A percentile compares a stretch with the other conserved stretches of the same genome.
Evolutionary conservation across 805 yeast species (phyloP).

Genomic region (Starmerella tilneyi): DNA sequence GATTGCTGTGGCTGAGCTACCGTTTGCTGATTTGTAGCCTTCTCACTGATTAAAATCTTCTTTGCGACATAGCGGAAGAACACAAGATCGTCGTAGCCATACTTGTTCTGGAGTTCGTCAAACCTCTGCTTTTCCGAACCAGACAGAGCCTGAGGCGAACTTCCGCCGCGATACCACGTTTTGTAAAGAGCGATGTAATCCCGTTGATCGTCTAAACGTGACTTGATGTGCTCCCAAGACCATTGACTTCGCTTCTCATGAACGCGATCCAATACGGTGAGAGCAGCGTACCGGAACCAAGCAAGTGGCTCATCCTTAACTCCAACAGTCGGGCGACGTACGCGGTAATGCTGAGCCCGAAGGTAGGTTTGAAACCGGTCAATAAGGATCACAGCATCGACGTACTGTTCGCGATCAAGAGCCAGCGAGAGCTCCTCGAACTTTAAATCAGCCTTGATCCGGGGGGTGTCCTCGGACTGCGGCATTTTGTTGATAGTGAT

Average conservation of each 20-base stretch:
- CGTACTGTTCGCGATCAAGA: slow-evolving; percentile 74
- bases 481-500: slow-evolving; percentile 64
- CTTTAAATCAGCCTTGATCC: slow-evolving; percentile 59
- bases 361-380: slow-evolving; percentile 70
- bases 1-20: slow-evolving; percentile 10
- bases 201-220: slow-evolving; percentile 61
- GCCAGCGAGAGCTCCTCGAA: slow-evolving; percentile 86
- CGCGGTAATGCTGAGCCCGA: slow-evolving; percentile 65
- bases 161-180: slow-evolving; percentile 38
- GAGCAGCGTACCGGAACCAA: slow-evolving; percentile 77
- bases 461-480: slow-evolving; percentile 39
- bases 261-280: slow-evolving; percentile 65
- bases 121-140: slow-evolving; percentile 35
- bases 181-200: slow-evolving; percentile 62
- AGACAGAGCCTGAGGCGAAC: slow-evolving; percentile 21
- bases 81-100: slow-evolving; percentile 68
- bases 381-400: slow-evolving; percentile 68
- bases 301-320: slow-evolving; percentile 53
- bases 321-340: slow-evolving; percentile 49
- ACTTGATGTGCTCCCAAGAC: slow-evolving; percentile 77
- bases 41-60: slow-evolving; percentile 51
- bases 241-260: slow-evolving; percentile 71
- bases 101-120: slow-evolving; percentile 44
- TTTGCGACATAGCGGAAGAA: slow-evolving; percentile 77
- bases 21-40: slow-evolving; percentile 24